Base-by-base conservation (phyloP, 257 asterid genomes). In the Plantago major region DNA sequence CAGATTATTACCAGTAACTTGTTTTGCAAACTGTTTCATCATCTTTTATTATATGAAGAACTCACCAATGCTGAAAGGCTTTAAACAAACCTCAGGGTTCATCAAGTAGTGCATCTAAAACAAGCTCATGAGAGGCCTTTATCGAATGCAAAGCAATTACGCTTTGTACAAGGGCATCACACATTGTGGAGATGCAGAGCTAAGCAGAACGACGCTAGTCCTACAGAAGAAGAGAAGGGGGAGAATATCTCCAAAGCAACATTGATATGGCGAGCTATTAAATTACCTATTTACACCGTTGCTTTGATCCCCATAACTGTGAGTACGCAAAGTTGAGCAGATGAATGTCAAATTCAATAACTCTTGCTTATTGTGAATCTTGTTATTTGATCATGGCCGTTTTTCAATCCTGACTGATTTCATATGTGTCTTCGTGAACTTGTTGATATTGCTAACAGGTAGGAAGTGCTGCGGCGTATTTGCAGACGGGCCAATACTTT, bases 391-490 rank as follows among this genome's bases (percentile, higher is more conserved):
- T 1, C 26, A 22, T 22, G 26, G 26, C 26, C 26, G 26, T 22
- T 22, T 22, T 22, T 22, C 26, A 22, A 22, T 2, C 26, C 1
- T 12, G 43, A 2, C 8, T 14, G 43, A 33, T 9, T 58, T 64
- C 22, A 54, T 44, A 2, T 67, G 11, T 18, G 42, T 44, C 40
- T 60, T 55, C 22, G n/a, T 6, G 7, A 48, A 40, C 65, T 7
- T 65, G 18, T 48, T 53, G 67, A 9, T 42, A 55, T 58, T 19
- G 52, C 46, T 19, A 66, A 59, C 82, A 91, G 98, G 96, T 89
- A 50, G 99, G 93, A 63, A 80, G 86, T 71, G 97, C 99, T 42
- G 97, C 90, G 55, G 97, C 97, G 55, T 92, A 86, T 81, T 75
- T 80, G 71, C 83, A 86, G 69, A 80, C 95, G 0, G 96, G 97